A percentile compares a stretch with the other conserved stretches of the same genome.
phyloP scores from a whole-genome alignment of 345 rosid species.

The Euphorbia pulcherrima region DNA sequence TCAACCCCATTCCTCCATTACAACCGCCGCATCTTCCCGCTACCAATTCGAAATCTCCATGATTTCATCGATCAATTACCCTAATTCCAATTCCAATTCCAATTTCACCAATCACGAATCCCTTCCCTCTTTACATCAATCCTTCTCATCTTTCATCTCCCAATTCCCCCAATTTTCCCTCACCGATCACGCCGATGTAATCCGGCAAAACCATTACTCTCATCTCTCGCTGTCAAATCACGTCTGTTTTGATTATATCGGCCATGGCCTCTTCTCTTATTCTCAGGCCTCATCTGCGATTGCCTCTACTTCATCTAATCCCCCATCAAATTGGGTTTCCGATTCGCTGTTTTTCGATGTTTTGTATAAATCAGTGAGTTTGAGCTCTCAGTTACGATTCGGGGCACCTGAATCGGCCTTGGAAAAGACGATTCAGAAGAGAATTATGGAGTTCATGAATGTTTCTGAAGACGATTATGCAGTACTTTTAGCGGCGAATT shows the following conservation, averaged over 20 bases:
- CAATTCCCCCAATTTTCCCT: slow-evolving; percentile 49
- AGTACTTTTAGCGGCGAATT: slow-evolving; percentile 62
- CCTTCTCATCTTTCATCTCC: slow-evolving; percentile 43
- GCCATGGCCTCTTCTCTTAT: slow-evolving; percentile 76
- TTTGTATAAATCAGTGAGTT: slow-evolving; percentile 41
- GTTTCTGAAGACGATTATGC: slow-evolving; percentile 64
- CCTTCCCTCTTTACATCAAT: slow-evolving; percentile 56
- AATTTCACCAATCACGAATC: slow-evolving; percentile 83
- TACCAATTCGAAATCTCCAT: slow-evolving; percentile 40
- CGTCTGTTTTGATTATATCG: slow-evolving; percentile 59
- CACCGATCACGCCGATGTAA: slow-evolving; percentile 52
- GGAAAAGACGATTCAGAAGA: slow-evolving; percentile 41
- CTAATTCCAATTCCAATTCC: slow-evolving; percentile 31
- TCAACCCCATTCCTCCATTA: neutral
- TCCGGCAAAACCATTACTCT: slow-evolving; percentile 55
- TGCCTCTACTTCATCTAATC: slow-evolving; percentile 29
- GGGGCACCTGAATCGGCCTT: slow-evolving; percentile 44
- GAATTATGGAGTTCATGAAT: slow-evolving; percentile 70
- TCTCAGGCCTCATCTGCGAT: slow-evolving; percentile 16
- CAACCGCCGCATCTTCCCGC: slow-evolving; percentile 27
- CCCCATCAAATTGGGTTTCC: neutral
- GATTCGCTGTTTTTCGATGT: slow-evolving; percentile 40
- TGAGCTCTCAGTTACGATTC: slow-evolving; percentile 35
- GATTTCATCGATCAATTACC: slow-evolving; percentile 43
- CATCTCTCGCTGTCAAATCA: slow-evolving; percentile 50